These are phyloP conservation scores for Arxiozyma slooffiae DNA, from an alignment of 1,139 yeast species.

Conservation along the genomic window DNA sequence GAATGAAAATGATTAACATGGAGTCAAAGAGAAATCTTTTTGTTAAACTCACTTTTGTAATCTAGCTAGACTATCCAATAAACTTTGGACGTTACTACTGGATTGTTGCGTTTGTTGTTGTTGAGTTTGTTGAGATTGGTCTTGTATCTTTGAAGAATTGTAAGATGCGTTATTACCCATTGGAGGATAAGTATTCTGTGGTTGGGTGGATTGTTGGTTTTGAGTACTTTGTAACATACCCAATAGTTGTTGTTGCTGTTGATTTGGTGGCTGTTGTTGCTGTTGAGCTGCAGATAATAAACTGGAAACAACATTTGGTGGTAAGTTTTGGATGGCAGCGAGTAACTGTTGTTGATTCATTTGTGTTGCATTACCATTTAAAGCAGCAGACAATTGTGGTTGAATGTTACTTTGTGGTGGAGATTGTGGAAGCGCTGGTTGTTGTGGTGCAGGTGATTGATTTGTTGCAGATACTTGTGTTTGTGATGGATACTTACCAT, in stretches of 20 bases:
- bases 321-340: slow-evolving; percentile 39
- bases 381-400: slow-evolving; percentile 18
- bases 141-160: slow-evolving; percentile 6
- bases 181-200: slow-evolving; percentile 12
- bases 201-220: slow-evolving; percentile 17
- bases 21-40: neutral
- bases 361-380: slow-evolving; percentile 17
- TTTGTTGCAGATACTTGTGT: neutral
- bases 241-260: slow-evolving; percentile 21
- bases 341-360: slow-evolving; percentile 30
- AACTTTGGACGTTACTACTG: slow-evolving; percentile 30
- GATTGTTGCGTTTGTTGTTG: slow-evolving; percentile 13
- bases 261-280: slow-evolving; percentile 29
- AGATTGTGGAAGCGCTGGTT: slow-evolving; percentile 6
- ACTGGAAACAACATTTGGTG: slow-evolving; percentile 44
- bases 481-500: slow-evolving; percentile 15
- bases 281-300: slow-evolving; percentile 37
- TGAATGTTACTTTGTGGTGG: slow-evolving; percentile 18
- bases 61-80: slow-evolving; percentile 32
- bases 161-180: slow-evolving; percentile 1
- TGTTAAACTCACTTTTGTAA: slow-evolving; percentile 23
- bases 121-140: slow-evolving; percentile 9
- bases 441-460: slow-evolving; percentile 11
- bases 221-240: slow-evolving; percentile 22
- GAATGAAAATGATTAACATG: neutral